A percentile compares a stretch with the other conserved stretches of the same genome.
Conservation (phyloP, 2,329 filamentous ascomycete species). For the Alternaria burnsii region DNA sequence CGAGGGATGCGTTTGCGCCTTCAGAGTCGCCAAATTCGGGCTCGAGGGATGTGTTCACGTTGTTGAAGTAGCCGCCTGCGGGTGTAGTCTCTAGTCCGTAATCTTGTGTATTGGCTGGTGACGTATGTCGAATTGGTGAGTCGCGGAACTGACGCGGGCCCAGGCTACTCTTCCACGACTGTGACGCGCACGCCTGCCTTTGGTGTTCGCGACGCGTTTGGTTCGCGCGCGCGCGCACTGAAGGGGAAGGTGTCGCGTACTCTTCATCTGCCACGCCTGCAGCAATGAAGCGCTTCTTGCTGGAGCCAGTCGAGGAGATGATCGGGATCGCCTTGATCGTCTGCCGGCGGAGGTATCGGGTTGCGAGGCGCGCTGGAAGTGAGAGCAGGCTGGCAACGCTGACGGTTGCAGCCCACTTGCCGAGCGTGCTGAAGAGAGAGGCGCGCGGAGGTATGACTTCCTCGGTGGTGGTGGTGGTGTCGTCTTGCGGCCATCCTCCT, state of each 20-base stretch:
- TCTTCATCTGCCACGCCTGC: conserved; percentile 27
- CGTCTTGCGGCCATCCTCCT: conserved; percentile 27
- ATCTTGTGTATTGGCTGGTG: not conserved
- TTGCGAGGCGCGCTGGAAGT: conserved; percentile 19
- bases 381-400: conserved; percentile 20
- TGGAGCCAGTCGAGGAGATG: conserved; percentile 30
- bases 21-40: not conserved
- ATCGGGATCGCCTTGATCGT: conserved; percentile 32
- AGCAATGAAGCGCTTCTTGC: conserved; percentile 44
- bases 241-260: conserved; percentile 22
- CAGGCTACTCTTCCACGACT: not conserved
- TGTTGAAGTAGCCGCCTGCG: not conserved
- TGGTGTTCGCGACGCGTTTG: conserved; percentile 15
- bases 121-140: not conserved
- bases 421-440: conserved; percentile 27
- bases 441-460: conserved; percentile 3
- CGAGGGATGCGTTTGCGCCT: not conserved
- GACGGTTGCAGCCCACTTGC: conserved; percentile 23
- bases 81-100: not conserved
- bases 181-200: not conserved
- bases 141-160: not conserved
- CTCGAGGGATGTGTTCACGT: not conserved
- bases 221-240: conserved; percentile 15
- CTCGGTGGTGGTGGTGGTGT: not conserved
- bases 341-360: conserved; percentile 27